These are phyloP conservation scores for Camellia granthamiana DNA, from an alignment of 148 eudicot species.

Conservation along the genomic window DNA sequence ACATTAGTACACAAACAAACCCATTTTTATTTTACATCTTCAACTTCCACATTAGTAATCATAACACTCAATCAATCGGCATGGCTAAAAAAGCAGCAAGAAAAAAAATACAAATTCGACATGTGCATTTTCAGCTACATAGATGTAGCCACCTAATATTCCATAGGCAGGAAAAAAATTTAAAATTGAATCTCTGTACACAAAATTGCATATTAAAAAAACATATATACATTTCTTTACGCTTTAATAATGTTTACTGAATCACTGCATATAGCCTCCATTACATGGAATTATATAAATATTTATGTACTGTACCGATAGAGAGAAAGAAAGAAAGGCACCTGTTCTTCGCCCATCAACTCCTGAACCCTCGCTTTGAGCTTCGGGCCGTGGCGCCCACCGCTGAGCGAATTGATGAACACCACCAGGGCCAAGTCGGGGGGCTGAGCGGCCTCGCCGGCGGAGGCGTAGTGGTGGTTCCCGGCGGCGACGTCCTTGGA, in stretches of 20 bases:
- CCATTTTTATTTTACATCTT: no score
- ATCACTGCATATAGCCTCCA: not conserved
- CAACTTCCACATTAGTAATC: no score
- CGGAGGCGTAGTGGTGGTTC: constrained; percentile 17
- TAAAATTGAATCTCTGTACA: not conserved
- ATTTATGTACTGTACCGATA: not conserved
- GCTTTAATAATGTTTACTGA: not conserved
- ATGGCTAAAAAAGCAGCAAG: not conserved
- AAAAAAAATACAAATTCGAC: not conserved
- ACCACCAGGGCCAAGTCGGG: constrained; percentile 60
- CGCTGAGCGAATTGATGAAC: constrained; percentile 74
- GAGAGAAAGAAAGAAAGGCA: not conserved
- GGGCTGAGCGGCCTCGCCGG: constrained; percentile 28
- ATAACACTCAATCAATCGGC: no score
- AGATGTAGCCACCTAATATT: not conserved
- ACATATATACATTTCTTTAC: not conserved
- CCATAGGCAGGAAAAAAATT: not conserved
- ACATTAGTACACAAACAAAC: no score
- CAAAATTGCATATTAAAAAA: not conserved
- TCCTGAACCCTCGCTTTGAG: constrained; percentile 59
- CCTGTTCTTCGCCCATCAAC: constrained; percentile 85
- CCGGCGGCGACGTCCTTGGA: constrained; percentile 37
- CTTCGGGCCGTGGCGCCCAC: constrained; percentile 76
- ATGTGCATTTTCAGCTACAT: no score
- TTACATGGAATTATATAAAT: not conserved